A percentile compares a stretch with the other conserved stretches of the same genome.
Conservation (phyloP, 805 yeast species). For the Schizosaccharomyces japonicus region DNA sequence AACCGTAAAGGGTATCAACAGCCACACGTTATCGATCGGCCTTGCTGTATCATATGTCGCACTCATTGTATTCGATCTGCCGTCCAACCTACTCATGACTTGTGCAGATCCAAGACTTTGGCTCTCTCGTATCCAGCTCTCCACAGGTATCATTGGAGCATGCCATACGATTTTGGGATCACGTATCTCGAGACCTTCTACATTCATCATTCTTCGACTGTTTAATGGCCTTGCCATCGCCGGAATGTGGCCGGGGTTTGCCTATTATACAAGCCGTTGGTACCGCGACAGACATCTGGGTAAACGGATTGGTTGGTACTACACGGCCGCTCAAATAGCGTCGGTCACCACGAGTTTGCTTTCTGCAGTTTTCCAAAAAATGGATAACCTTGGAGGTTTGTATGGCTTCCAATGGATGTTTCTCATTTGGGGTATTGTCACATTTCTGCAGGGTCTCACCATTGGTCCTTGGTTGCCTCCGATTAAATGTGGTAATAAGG, state of each 20-base stretch:
- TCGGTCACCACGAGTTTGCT: conserved; percentile 77
- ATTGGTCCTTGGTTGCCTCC: conserved; percentile 74
- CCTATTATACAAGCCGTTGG: conserved; percentile 63
- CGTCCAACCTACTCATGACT: conserved; percentile 75
- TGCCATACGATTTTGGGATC: conserved; percentile 42
- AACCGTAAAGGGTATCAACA: conserved; percentile 24
- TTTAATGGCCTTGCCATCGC: conserved; percentile 46
- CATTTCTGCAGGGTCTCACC: conserved; percentile 38
- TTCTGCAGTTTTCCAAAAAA: conserved; percentile 66
- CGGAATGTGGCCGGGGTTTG: conserved; percentile 55
- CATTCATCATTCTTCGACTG: conserved; percentile 34
- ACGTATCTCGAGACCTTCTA: not conserved
- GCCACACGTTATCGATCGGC: conserved; percentile 45
- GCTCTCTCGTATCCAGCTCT: conserved; percentile 52
- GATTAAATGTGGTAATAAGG: not conserved
- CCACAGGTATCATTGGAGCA: conserved; percentile 54
- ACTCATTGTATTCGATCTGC: conserved; percentile 37
- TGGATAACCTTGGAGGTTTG: conserved; percentile 48
- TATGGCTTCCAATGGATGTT: conserved; percentile 79
- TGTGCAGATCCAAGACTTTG: conserved; percentile 61
- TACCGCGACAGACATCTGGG: conserved; percentile 60
- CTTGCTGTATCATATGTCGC: conserved; percentile 54
- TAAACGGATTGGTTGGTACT: conserved; percentile 63
- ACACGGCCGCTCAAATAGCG: conserved; percentile 76
- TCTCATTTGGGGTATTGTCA: conserved; percentile 48